These are phyloP conservation scores for Pyrus pyrifolia DNA, from an alignment of 306 rosid species.

Conservation along the genomic window DNA sequence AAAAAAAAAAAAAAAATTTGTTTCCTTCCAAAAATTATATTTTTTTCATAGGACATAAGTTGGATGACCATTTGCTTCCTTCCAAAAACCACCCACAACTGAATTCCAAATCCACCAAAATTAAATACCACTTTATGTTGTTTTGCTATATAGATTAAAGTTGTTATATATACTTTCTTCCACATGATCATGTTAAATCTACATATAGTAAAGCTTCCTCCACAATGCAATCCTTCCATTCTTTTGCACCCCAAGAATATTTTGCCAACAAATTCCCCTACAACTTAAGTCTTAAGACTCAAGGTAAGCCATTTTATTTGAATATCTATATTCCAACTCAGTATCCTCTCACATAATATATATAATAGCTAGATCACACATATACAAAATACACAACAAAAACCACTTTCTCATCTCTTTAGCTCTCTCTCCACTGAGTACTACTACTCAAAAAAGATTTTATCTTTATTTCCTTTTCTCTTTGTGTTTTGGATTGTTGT, in stretches of 20 bases:
- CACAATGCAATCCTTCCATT: slow-evolving; percentile 25
- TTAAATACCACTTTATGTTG: background rate
- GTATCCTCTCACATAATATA: slow-evolving; percentile 8
- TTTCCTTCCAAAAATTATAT: no score
- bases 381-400: slow-evolving; percentile 24
- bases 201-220: slow-evolving; percentile 23
- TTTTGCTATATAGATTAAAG: slow-evolving; percentile 6
- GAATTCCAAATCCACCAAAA: slow-evolving; percentile 15
- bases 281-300: slow-evolving; percentile 26
- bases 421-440: slow-evolving; percentile 50
- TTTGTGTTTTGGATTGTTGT: slow-evolving; percentile 61
- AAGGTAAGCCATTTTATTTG: slow-evolving; percentile 36
- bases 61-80: slow-evolving; percentile 10
- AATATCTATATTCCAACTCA: slow-evolving; percentile 1
- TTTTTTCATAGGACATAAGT: background rate
- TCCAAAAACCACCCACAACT: slow-evolving; percentile 17
- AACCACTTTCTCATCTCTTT: slow-evolving; percentile 42
- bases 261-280: slow-evolving; percentile 19
- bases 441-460: slow-evolving; percentile 40
- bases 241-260: slow-evolving; percentile 27
- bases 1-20: no score
- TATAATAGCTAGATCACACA: slow-evolving; percentile 7
- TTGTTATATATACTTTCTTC: background rate
- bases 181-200: background rate
- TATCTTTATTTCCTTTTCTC: slow-evolving; percentile 30